Base-by-base conservation (phyloP, 1,284 basidiomycete species). In the Cystobasidium slooffiae region DNA sequence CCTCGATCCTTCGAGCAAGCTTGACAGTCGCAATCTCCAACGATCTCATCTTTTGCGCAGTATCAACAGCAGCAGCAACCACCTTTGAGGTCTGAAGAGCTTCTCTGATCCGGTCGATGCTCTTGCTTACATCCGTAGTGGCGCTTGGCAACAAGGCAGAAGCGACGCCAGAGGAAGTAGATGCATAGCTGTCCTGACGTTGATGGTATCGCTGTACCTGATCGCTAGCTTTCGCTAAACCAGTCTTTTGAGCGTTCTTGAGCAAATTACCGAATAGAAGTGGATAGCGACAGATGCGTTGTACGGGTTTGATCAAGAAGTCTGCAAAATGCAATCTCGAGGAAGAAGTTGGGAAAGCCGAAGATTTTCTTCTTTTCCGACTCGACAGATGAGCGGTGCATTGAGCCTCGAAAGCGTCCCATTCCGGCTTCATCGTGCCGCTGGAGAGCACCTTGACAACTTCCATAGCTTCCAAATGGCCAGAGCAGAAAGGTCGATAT, bases 401-500 rank as follows among this genome's bases (percentile, higher is more conserved):
- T 12, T 87, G 88, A 68, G 89, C 88, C 80, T 96, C 94, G 79
- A 90, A 95, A 10, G 86, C 84, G 43, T 90, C 89, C 89, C 92
- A 94, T 79, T 94, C 92, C 0, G 86, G 78, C 0, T 82, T 79
- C 6, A 79, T 73, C 64, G 9, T 89, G 85, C 56, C 86, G 86
- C 72, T 90, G 87, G 1, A 53, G 41, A 73, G 62, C 1, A 18
- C 16, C 41, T 65, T 64, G 16, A 94, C 84, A 16, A 93, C 80
- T 73, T 91, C 88, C 63, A 89, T 84, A 0, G 92, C 93, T 77
- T 91, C 90, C 63, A 88, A 87, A 79, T 96, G 93, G 0, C 89
- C 89, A 0, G 91, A 88, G 80, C 94, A 96, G 79, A 93, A 96
- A 12, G 86, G 83, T 81, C 92, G 87, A 83, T 97, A 97, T 1